A percentile compares a stretch with the other conserved stretches of the same genome.
These are phyloP conservation scores for Verticillium tricorpus DNA, from an alignment of 2,329 filamentous ascomycete species.

Conservation along the genomic window DNA sequence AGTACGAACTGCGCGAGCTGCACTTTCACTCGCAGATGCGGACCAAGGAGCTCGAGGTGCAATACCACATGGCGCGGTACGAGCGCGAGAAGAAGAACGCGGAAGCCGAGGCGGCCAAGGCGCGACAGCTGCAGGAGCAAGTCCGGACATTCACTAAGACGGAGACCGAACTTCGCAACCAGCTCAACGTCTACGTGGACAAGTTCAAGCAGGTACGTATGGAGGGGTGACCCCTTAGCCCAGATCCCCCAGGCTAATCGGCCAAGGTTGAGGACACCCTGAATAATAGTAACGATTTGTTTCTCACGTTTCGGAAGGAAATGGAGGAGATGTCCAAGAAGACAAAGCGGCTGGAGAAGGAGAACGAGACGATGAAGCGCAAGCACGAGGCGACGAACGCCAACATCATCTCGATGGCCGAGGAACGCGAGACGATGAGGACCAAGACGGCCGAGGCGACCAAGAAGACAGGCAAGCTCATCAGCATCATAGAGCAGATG, in stretches of 20 bases:
- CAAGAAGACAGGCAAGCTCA: slow-evolving; percentile 86
- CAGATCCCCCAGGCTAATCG: slow-evolving; percentile 4
- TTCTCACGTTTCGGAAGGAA: slow-evolving; percentile 94
- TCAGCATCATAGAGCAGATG: slow-evolving; percentile 93
- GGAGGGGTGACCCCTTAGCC: neutral
- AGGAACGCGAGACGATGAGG: slow-evolving; percentile 81
- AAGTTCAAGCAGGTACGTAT: slow-evolving; percentile 95
- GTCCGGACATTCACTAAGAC: slow-evolving; percentile 95
- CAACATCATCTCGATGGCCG: slow-evolving; percentile 96
- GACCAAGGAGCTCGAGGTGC: slow-evolving; percentile 92
- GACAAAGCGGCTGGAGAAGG: slow-evolving; percentile 93
- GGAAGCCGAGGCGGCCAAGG: slow-evolving; percentile 74
- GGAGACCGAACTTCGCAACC: slow-evolving; percentile 86
- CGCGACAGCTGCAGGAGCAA: slow-evolving; percentile 82
- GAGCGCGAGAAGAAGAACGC: slow-evolving; percentile 88
- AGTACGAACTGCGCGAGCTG: slow-evolving; percentile 91
- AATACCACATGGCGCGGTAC: slow-evolving; percentile 81
- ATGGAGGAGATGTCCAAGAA: slow-evolving; percentile 99
- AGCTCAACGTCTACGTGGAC: slow-evolving; percentile 97
- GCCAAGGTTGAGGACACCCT: slow-evolving; percentile 91
- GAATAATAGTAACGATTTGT: slow-evolving; percentile 97
- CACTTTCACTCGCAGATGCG: slow-evolving; percentile 91
- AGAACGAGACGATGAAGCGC: slow-evolving; percentile 84
- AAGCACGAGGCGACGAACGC: slow-evolving; percentile 92
- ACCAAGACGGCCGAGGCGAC: slow-evolving; percentile 47